Conservation (phyloP, 2,329 filamentous ascomycete species). For the Monosporascus cannonballus region DNA sequence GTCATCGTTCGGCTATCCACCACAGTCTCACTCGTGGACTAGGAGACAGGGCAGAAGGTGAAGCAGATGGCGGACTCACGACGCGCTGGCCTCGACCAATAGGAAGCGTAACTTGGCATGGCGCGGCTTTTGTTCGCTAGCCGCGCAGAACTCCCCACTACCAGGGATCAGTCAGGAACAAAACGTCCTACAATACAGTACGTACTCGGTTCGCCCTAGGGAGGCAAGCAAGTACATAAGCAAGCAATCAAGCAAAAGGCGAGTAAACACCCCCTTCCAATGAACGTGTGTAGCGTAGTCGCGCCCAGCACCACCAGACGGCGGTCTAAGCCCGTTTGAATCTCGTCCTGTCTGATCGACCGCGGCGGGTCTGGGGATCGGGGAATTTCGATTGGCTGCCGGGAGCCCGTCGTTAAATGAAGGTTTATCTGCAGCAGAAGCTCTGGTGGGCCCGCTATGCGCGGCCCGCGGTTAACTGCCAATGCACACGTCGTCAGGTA, state of each 20-base stretch:
- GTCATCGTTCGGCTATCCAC: not conserved
- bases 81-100: conserved; percentile 22
- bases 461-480: conserved; percentile 18
- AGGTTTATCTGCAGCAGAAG: conserved; percentile 7
- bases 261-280: too few relatives aligned
- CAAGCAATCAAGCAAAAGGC: too few relatives aligned
- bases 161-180: not conserved
- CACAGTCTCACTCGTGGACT: not conserved
- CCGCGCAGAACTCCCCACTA: not conserved
- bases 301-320: too few relatives aligned
- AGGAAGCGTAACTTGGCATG: conserved; percentile 1
- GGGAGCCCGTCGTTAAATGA: conserved; percentile 15
- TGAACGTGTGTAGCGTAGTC: too few relatives aligned
- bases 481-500: not conserved
- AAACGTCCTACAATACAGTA: not conserved
- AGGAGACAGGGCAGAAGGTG: conserved; percentile 6
- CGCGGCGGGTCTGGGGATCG: conserved; percentile 10
- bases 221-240: too few relatives aligned
- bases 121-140: not conserved
- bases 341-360: conserved; percentile 14
- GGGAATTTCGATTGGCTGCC: conserved; percentile 23
- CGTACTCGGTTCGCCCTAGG: too few relatives aligned
- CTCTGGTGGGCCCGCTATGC: conserved; percentile 17
- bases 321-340: not conserved
- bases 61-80: conserved; percentile 20